Conservation (phyloP, 495 filamentous ascomycete genomes). For the Massariosphaeria phaeospora region DNA sequence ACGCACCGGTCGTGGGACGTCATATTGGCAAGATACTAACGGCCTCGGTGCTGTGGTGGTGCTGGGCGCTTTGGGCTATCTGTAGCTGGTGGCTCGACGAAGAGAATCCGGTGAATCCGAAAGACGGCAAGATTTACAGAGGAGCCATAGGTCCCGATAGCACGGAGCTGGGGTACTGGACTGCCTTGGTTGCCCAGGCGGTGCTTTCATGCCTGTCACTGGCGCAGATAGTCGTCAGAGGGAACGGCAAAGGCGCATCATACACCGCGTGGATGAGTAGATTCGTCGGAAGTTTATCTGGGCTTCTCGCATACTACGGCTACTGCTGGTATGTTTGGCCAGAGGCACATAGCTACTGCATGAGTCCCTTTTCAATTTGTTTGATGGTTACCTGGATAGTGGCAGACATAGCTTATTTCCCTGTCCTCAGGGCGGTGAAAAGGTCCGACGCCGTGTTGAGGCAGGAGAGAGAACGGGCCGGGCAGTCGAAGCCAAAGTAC, state of each 20-base stretch:
- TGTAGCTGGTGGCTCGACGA: constrained; percentile 41
- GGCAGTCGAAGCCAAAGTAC: no score
- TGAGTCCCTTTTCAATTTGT: constrained; percentile 38
- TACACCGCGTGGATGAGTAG: constrained; percentile 41
- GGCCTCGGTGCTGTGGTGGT: constrained; percentile 32
- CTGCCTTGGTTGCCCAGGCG: constrained; percentile 35
- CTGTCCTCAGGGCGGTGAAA: constrained; percentile 35
- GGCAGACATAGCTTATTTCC: constrained; percentile 42
- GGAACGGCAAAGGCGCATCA: constrained; percentile 43
- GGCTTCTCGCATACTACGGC: constrained; percentile 34
- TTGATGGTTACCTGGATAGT: constrained; percentile 36
- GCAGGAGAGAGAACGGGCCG: constrained; percentile 33
- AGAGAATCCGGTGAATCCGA: constrained; percentile 34
- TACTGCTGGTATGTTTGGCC: constrained; percentile 45
- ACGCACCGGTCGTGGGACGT: constrained; percentile 38
- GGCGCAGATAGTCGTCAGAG: constrained; percentile 39
- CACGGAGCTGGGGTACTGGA: constrained; percentile 47
- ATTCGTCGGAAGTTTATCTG: constrained; percentile 40
- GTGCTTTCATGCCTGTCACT: constrained; percentile 36
- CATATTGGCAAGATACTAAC: constrained; percentile 38
- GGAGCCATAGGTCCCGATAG: constrained; percentile 42
- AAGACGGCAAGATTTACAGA: constrained; percentile 39
- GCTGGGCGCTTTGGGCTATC: constrained; percentile 37
- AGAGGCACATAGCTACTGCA: constrained; percentile 42
- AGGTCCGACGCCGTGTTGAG: constrained; percentile 36